These are phyloP conservation scores for Proliferodiscus dingleyae DNA, from an alignment of 2,329 filamentous ascomycete genomes.

Conservation along the genomic window DNA sequence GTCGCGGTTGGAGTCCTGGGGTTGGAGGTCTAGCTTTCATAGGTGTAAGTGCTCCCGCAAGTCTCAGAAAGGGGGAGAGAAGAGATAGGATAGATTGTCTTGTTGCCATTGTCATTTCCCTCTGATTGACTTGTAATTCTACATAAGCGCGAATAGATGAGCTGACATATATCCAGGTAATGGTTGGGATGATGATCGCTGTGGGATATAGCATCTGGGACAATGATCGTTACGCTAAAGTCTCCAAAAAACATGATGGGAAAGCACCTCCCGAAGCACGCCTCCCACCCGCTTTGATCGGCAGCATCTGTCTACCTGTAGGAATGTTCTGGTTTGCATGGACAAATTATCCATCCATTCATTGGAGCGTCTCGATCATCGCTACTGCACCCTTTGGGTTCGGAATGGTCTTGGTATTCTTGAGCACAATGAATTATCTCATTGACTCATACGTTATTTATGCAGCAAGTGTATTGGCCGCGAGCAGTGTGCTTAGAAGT, in stretches of 20 bases:
- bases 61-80: background rate
- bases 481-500: slow-evolving; percentile 66
- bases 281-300: slow-evolving; percentile 57
- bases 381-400: slow-evolving; percentile 37
- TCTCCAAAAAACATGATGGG: slow-evolving; percentile 34
- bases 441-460: slow-evolving; percentile 68
- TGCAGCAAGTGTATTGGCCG: slow-evolving; percentile 69
- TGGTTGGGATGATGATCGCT: slow-evolving; percentile 57
- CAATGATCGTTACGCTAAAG: slow-evolving; percentile 48
- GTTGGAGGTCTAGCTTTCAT: slow-evolving; percentile 61
- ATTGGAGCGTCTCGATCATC: slow-evolving; percentile 50
- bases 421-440: slow-evolving; percentile 44
- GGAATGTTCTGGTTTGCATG: slow-evolving; percentile 67
- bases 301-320: slow-evolving; percentile 56
- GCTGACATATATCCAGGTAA: background rate
- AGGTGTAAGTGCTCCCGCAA: slow-evolving; percentile 47
- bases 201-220: slow-evolving; percentile 51
- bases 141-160: background rate
- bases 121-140: background rate
- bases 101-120: too few species aligned
- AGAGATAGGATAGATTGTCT: background rate
- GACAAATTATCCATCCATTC: slow-evolving; percentile 53
- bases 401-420: slow-evolving; percentile 58
- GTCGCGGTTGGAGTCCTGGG: slow-evolving; percentile 54
- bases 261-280: slow-evolving; percentile 63